Evolutionary conservation across 1,284 basidiomycete genomes (phyloP).

Genomic region (Kwoniella shivajii): DNA sequence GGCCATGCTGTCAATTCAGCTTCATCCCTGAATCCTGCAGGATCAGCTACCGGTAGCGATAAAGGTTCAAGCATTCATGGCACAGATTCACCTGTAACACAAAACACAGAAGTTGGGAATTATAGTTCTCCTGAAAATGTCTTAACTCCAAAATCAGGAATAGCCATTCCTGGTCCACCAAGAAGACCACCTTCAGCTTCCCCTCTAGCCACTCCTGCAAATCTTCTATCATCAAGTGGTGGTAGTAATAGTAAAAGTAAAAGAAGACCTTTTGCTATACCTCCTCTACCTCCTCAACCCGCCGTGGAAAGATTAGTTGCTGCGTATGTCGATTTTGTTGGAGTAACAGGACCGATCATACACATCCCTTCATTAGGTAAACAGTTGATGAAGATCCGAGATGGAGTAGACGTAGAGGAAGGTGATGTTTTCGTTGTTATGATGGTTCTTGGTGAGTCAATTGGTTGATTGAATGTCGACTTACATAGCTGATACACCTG

Average conservation of each 20-base stretch:
- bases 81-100: slow-evolving; percentile 14
- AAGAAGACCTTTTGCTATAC: slow-evolving; percentile 40
- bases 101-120: slow-evolving; percentile 1
- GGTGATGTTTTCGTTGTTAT: slow-evolving; percentile 55
- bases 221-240: slow-evolving; percentile 6
- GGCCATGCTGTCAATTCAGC: slow-evolving; percentile 44
- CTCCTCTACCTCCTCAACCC: slow-evolving; percentile 53
- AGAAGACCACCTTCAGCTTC: slow-evolving; percentile 12
- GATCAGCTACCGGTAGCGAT: slow-evolving; percentile 20
- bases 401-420: slow-evolving; percentile 47
- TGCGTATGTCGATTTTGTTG: slow-evolving; percentile 56
- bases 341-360: slow-evolving; percentile 54
- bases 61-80: slow-evolving; percentile 21
- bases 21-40: slow-evolving; percentile 24
- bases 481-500: slow-evolving; percentile 2
- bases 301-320: slow-evolving; percentile 55
- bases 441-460: slow-evolving; percentile 53
- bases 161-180: not conserved
- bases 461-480: not conserved
- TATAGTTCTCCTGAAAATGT: slow-evolving; percentile 19
- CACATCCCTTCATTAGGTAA: slow-evolving; percentile 54
- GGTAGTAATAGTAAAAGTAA: slow-evolving; percentile 22
- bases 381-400: slow-evolving; percentile 49
- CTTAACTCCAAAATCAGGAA: slow-evolving; percentile 25
- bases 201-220: slow-evolving; percentile 17